These are phyloP conservation scores for Corynascus novoguineensis DNA, from an alignment of 495 filamentous ascomycete species.

Conservation along the genomic window DNA sequence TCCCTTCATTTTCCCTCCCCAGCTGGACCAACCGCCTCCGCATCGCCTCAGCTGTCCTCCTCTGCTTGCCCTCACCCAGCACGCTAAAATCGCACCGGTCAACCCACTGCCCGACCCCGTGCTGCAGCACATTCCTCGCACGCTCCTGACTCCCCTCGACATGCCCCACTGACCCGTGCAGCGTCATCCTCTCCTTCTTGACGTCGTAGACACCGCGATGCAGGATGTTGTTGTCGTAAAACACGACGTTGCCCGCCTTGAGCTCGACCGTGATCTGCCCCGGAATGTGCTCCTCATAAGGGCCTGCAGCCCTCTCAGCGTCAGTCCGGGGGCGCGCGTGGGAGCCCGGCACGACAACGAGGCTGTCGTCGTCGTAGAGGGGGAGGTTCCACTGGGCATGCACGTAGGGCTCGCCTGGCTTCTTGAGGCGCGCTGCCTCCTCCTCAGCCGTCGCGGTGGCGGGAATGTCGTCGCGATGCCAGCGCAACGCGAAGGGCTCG, in stretches of 20 bases:
- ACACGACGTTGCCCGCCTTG: conserved; percentile 67
- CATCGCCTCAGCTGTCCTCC: conserved; percentile 50
- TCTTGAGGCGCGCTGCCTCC: conserved; percentile 41
- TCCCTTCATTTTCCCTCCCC: conserved; percentile 46
- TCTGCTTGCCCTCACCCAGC: conserved; percentile 45
- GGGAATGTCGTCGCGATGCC: conserved; percentile 76
- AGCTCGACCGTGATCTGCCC: conserved; percentile 58
- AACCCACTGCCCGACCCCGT: conserved; percentile 75
- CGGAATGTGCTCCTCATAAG: conserved; percentile 52
- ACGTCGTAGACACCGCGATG: conserved; percentile 69
- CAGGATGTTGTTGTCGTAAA: conserved; percentile 85
- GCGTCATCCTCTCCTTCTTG: conserved; percentile 60
- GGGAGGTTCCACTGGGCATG: conserved; percentile 79
- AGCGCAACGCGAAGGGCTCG: conserved; percentile 59
- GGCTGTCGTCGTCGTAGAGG: conserved; percentile 58
- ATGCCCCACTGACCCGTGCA: conserved; percentile 76
- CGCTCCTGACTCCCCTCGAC: conserved; percentile 47
- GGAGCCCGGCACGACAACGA: conserved; percentile 67
- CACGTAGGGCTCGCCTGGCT: conserved; percentile 17
- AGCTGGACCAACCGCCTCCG: conserved; percentile 51
- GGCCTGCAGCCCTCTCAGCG: conserved; percentile 55
- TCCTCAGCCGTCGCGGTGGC: conserved; percentile 50
- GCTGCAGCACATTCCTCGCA: conserved; percentile 78
- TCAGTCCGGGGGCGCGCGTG: conserved; percentile 62
- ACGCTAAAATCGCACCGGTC: conserved; percentile 49